A percentile compares a stretch with the other conserved stretches of the same genome.
Conservation (phyloP, 2,329 filamentous ascomycete genomes). For the Arthrinium phaeospermum region DNA sequence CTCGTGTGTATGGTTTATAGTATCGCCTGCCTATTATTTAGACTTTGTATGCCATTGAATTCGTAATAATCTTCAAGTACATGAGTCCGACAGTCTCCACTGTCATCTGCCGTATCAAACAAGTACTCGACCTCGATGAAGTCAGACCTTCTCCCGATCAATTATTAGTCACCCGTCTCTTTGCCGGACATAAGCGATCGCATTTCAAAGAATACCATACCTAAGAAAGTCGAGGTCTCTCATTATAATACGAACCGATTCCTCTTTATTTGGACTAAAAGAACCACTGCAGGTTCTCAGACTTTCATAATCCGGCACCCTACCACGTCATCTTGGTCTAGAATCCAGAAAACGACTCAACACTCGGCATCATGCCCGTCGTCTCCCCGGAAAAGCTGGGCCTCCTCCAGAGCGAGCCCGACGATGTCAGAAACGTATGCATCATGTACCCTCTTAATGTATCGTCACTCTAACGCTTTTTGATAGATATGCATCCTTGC, state of each 20-base stretch:
- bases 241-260: slow-evolving; percentile 6
- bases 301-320: neutral
- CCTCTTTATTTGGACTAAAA: slow-evolving; percentile 26
- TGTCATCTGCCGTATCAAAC: neutral
- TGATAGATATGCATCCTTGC: slow-evolving; percentile 89
- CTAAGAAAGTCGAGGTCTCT: neutral
- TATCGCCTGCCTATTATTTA: neutral
- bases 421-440: slow-evolving; percentile 89
- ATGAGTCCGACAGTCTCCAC: neutral
- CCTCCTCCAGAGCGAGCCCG: slow-evolving; percentile 83
- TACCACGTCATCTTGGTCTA: neutral
- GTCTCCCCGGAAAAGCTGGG: slow-evolving; percentile 91
- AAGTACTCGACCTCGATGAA: neutral
- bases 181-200: neutral
- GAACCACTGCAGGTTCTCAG: neutral
- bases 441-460: slow-evolving; percentile 26
- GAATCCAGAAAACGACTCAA: neutral
- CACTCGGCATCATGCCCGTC: slow-evolving; percentile 75
- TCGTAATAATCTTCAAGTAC: neutral
- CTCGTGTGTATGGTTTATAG: neutral
- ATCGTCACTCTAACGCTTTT: slow-evolving; percentile 26
- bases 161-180: slow-evolving; percentile 8
- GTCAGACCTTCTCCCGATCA: neutral
- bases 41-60: neutral
- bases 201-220: neutral